Conservation (phyloP, 495 filamentous ascomycete species). For the Lophiotrema nucula region DNA sequence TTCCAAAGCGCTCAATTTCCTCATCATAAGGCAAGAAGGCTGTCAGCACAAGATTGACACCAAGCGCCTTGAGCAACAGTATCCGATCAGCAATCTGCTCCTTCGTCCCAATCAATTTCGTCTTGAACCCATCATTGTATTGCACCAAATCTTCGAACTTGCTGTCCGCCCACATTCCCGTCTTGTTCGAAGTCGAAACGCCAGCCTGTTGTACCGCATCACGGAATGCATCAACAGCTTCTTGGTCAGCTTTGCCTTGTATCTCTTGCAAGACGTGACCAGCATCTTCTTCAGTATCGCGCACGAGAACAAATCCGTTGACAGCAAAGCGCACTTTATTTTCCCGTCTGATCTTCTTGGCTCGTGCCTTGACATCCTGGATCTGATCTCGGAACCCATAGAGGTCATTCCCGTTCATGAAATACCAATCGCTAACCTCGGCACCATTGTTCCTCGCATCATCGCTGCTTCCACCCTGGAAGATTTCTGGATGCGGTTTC, state of each 20-base stretch:
- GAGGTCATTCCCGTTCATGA: slow-evolving; percentile 53
- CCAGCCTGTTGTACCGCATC: slow-evolving; percentile 49
- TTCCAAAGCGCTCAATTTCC: slow-evolving; percentile 49
- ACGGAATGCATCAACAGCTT: slow-evolving; percentile 48
- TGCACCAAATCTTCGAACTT: slow-evolving; percentile 51
- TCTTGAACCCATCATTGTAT: slow-evolving; percentile 55
- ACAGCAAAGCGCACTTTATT: slow-evolving; percentile 48
- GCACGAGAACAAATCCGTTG: slow-evolving; percentile 50
- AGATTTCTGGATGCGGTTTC: slow-evolving; percentile 46
- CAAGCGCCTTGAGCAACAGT: slow-evolving; percentile 48
- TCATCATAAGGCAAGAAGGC: slow-evolving; percentile 52
- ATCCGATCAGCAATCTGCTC: slow-evolving; percentile 51
- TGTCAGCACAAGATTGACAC: slow-evolving; percentile 45
- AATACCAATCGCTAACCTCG: slow-evolving; percentile 43
- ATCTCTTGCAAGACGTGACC: slow-evolving; percentile 48
- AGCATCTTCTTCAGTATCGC: slow-evolving; percentile 52
- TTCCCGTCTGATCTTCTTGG: slow-evolving; percentile 41
- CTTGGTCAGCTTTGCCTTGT: slow-evolving; percentile 50
- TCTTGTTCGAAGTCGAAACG: slow-evolving; percentile 43
- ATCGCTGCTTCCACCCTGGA: slow-evolving; percentile 40
- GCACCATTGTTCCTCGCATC: not conserved
- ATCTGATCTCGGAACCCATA: slow-evolving; percentile 51
- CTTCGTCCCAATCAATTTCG: slow-evolving; percentile 51
- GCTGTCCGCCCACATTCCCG: slow-evolving; percentile 50
- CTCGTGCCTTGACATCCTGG: slow-evolving; percentile 45